A percentile compares a stretch with the other conserved stretches of the same genome.
Conservation (phyloP, 768 basidiomycete species). For the Pulveroboletus sp. region DNA sequence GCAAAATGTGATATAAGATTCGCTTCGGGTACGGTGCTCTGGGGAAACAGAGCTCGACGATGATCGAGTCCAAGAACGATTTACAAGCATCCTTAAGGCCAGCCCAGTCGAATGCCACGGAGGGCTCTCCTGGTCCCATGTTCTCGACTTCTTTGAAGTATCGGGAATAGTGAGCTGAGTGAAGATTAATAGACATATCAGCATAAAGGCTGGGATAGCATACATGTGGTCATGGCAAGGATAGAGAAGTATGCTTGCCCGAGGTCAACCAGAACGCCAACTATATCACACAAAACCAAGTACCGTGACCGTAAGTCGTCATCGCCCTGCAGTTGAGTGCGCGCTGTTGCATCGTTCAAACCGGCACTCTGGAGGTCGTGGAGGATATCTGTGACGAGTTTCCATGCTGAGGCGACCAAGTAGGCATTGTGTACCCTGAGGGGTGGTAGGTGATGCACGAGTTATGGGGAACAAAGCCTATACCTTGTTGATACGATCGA, state of each 20-base stretch:
- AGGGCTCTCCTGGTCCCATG: slow-evolving; percentile 40
- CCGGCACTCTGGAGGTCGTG: slow-evolving; percentile 51
- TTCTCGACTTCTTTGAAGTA: slow-evolving; percentile 55
- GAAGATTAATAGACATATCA: slow-evolving; percentile 2
- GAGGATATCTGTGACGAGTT: slow-evolving; percentile 56
- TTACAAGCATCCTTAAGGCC: slow-evolving; percentile 58
- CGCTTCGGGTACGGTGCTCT: slow-evolving; percentile 60
- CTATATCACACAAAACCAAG: slow-evolving; percentile 60
- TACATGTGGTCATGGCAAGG: slow-evolving; percentile 68
- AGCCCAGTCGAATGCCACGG: slow-evolving; percentile 62
- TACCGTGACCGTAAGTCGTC: slow-evolving; percentile 50
- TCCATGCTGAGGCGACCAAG: slow-evolving; percentile 82
- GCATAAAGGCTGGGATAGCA: slow-evolving; percentile 19
- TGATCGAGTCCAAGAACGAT: slow-evolving; percentile 80
- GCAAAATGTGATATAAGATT: slow-evolving; percentile 61
- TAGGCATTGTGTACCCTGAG: slow-evolving; percentile 76
- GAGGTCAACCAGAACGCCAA: slow-evolving; percentile 53
- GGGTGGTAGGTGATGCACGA: slow-evolving; percentile 2
- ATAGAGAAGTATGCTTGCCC: slow-evolving; percentile 63
- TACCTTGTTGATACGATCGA: slow-evolving; percentile 58
- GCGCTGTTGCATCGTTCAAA: slow-evolving; percentile 48
- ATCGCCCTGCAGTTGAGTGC: slow-evolving; percentile 50
- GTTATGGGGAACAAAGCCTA: slow-evolving; percentile 5
- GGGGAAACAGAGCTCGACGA: slow-evolving; percentile 79
- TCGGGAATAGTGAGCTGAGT: slow-evolving; percentile 61